Evolutionary conservation across 2,329 filamentous ascomycete genomes (phyloP), one percentile per base, ranked within the genome.

Genomic region (Lecanicillium sp.): DNA sequence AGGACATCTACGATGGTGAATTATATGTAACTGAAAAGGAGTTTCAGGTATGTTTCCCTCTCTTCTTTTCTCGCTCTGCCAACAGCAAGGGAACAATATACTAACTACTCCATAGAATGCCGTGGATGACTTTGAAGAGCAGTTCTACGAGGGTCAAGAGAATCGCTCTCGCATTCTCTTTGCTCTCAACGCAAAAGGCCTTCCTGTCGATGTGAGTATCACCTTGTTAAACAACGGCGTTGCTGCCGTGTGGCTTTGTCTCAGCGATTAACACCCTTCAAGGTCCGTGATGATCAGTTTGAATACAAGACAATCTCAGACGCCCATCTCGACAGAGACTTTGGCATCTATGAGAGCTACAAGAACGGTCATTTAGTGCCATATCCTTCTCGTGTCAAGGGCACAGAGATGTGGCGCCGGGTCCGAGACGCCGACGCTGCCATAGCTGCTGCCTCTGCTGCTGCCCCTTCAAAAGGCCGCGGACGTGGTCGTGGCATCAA

Each of bases 161-260:
- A 60, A 63, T 32, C 62, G 67, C 38, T 53, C 68, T 32, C 66
- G 70, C 40, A 60, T 67, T 22, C 58, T 75, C 11, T 58, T 64
- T 40, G 52, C 61, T 12, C 55, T 74, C 30, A 54, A 63, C 29
- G 54, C 65, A 37, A 65, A 62, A 39, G 53, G 57, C 12, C 56
- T 73, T 13, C 68, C 71, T 1, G 54, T 65, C 13, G 68, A 73
- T 54, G 71, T 73, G 56, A 66, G 71, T 62, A 40, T 36, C 17
- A 7, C 29, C 40, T 43, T 38, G 37, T 17, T 38, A 19, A 35
- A 39, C 43, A 41, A 40, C 41, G 38, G 37, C 34, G 15, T 29
- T n/a, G n/a, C n/a, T n/a, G n/a, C 46, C 47, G 28, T 15, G 4
- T 32, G 12, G 18, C 29, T n/a, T 37, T 17, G 13, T 30, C 34